Base-by-base conservation (phyloP, 2,329 filamentous ascomycete genomes). In the Aureobasidium sp. region DNA sequence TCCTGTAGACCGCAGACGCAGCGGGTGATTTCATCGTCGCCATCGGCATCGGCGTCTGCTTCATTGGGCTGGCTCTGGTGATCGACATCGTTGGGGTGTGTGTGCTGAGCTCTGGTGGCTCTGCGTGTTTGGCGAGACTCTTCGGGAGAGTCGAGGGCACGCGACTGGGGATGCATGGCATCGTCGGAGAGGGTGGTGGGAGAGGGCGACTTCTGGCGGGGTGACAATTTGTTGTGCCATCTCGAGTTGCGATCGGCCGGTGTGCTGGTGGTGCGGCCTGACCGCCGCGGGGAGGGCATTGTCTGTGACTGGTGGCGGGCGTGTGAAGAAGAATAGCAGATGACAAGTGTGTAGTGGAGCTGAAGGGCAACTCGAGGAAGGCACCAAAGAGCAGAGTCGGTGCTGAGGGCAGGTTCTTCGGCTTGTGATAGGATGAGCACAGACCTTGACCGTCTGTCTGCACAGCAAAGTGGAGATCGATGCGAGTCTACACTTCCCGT, bases 1-100 rank as follows among this genome's bases (percentile, higher is more conserved):
- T 99, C 94, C 70, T 95, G 90, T 68, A 88, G 86, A 67, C 91
- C 92, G 75, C 94, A 99, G 65, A 99, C 87, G 77, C 94, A 99
- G 67, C 94, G 86, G 70, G 96, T 96, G 60, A 94, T 85, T 77
- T 97, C 94, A 70, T 96, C 92, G 73, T 96, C 82, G 62, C 90
- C 88, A 51, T 81, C 80, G 17, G 45, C 92, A 73, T 96, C 82
- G 62, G 90, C 88, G 51, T 81, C 80, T 21, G 37, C 21, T 37
- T 79, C 75, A 60, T 80, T 82, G 64, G 70, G 70, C 69, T 72
- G 76, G 60, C 66, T 69, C 54, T 67, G 62, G 25, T 73, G 71
- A 57, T 76, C 74, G 54, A 77, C 75, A 65, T 86, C 87, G 73
- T 86, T 84, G 66, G 79, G 84, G 55, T 47, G 55, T 35, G 42